These are phyloP conservation scores for Cryphonectria japonica DNA, from an alignment of 2,329 filamentous ascomycete genomes.

Conservation along the genomic window DNA sequence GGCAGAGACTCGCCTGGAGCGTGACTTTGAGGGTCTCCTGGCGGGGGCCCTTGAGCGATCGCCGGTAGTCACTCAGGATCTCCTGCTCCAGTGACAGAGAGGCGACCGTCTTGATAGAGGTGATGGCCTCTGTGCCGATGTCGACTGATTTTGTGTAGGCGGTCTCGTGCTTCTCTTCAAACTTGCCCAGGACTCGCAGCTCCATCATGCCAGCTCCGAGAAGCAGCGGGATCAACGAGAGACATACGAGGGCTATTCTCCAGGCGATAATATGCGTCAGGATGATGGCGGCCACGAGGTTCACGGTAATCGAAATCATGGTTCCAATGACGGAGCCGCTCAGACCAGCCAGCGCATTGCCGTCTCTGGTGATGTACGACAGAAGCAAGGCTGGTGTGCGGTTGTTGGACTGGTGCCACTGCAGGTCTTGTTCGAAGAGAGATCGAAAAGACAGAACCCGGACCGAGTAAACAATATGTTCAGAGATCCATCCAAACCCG, in stretches of 20 bases:
- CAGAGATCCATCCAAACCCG: slow-evolving; percentile 59
- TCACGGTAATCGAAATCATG: slow-evolving; percentile 68
- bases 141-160: slow-evolving; percentile 67
- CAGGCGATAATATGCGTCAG: slow-evolving; percentile 73
- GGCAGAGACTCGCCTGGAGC: slow-evolving; percentile 25
- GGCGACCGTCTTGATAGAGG: slow-evolving; percentile 66
- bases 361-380: slow-evolving; percentile 71
- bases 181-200: slow-evolving; percentile 62
- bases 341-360: slow-evolving; percentile 67
- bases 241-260: slow-evolving; percentile 75
- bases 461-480: slow-evolving; percentile 60
- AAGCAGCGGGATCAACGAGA: slow-evolving; percentile 70
- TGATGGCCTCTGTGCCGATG: slow-evolving; percentile 69
- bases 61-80: slow-evolving; percentile 56
- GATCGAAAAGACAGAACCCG: slow-evolving; percentile 60
- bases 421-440: slow-evolving; percentile 59
- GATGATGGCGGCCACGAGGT: slow-evolving; percentile 69
- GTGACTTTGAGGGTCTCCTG: slow-evolving; percentile 48
- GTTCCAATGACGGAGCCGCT: slow-evolving; percentile 73
- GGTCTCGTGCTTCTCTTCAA: slow-evolving; percentile 65
- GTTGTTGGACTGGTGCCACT: slow-evolving; percentile 69
- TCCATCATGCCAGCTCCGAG: slow-evolving; percentile 72
- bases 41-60: slow-evolving; percentile 53
- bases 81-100: slow-evolving; percentile 58
- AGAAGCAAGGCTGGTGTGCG: slow-evolving; percentile 66